Evolutionary conservation across 257 asterid species (phyloP).

Genomic region (Anisodus acutangulus): DNA sequence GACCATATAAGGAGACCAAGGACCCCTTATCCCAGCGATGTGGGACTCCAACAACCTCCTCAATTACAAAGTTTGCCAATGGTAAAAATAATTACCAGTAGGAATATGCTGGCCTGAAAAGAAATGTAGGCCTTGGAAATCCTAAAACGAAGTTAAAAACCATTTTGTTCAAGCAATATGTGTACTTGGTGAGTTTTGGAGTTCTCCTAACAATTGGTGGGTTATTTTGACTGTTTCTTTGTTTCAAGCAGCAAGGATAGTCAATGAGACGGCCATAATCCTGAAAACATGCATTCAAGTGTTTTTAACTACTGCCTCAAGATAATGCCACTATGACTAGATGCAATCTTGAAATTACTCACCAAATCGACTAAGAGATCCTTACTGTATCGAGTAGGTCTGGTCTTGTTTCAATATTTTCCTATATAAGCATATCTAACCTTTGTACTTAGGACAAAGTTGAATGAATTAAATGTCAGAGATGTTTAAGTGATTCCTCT

Average conservation of each 20-base stretch:
- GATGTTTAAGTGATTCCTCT: not conserved
- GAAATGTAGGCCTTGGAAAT: not conserved
- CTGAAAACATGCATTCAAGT: not conserved
- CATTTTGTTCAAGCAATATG: not conserved
- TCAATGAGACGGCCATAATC: not conserved
- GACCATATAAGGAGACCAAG: too few species aligned
- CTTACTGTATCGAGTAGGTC: too few species aligned
- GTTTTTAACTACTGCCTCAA: too few species aligned
- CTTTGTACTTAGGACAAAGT: not conserved
- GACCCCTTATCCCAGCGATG: too few species aligned
- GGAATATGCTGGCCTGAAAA: not conserved
- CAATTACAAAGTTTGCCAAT: not conserved
- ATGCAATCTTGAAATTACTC: too few species aligned
- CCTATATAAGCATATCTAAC: too few species aligned
- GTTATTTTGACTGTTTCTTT: not conserved
- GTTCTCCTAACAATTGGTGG: not conserved
- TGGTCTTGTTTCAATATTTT: too few species aligned
- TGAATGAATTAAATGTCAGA: not conserved
- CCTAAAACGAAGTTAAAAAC: not conserved
- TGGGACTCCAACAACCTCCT: not conserved
- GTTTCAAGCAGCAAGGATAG: not conserved
- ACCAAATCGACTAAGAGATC: too few species aligned
- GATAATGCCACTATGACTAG: too few species aligned
- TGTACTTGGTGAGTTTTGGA: not conserved
- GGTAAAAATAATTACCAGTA: not conserved